Evolutionary conservation across 768 basidiomycete genomes (phyloP).

Genomic region (Leccinum fibrillosum): DNA sequence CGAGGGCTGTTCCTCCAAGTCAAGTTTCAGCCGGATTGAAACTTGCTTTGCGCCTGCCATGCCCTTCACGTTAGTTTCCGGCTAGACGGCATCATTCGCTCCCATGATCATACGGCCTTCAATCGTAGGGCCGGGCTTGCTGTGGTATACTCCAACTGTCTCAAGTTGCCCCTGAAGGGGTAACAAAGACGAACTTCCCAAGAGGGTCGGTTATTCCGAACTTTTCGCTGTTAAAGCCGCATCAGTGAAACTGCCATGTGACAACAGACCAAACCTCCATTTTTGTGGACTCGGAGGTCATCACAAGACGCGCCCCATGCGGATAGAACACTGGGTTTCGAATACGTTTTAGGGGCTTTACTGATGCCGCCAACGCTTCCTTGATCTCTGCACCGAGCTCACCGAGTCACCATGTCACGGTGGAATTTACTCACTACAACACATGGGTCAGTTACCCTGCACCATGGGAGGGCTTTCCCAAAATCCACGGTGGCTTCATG

Average conservation of each 20-base stretch:
- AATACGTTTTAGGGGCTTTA: not conserved
- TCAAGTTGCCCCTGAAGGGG: slow-evolving; percentile 13
- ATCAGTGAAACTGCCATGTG: not conserved
- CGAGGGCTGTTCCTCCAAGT: not conserved
- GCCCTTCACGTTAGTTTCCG: slow-evolving; percentile 28
- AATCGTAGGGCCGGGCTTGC: slow-evolving; percentile 9
- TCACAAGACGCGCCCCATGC: slow-evolving; percentile 24
- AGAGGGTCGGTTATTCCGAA: slow-evolving; percentile 17
- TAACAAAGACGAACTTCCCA: slow-evolving; percentile 29
- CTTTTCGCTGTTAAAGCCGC: slow-evolving; percentile 4
- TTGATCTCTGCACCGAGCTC: not conserved
- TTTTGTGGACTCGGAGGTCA: slow-evolving; percentile 1
- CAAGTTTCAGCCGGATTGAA: not conserved
- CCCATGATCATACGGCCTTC: slow-evolving; percentile 36
- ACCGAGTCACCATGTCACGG: not conserved
- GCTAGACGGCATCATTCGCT: slow-evolving; percentile 32
- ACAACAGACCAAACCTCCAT: not conserved
- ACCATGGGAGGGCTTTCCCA: not conserved
- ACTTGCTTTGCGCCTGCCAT: not conserved
- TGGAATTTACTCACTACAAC: slow-evolving; percentile 34
- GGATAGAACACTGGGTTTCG: slow-evolving; percentile 6
- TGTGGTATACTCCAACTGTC: slow-evolving; percentile 24
- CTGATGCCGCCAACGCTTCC: not conserved
- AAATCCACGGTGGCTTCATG: slow-evolving; percentile 13
- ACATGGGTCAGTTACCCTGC: not conserved